Evolutionary conservation across 148 eudicot genomes (phyloP).

Genomic region (Gaultheria prostrata): DNA sequence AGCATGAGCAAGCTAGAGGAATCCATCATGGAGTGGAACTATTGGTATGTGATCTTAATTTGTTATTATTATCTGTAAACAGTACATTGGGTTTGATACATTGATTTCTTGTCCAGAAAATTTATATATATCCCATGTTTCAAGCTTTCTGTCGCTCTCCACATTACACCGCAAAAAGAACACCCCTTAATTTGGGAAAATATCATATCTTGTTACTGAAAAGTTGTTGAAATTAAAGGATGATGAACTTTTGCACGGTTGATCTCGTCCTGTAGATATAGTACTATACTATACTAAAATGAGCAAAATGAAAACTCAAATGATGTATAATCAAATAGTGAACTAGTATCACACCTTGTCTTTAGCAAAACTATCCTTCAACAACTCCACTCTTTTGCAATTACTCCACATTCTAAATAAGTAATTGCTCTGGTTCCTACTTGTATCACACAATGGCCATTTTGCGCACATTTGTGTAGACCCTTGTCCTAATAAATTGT

Average conservation of each 20-base stretch:
- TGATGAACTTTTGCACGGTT: not conserved
- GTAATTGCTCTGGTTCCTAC: not conserved
- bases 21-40: constrained; percentile 48
- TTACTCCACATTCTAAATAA: not conserved
- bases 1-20: constrained; percentile 23
- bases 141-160: not conserved
- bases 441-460: not conserved
- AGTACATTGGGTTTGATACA: not conserved
- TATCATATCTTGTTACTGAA: not conserved
- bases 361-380: no score
- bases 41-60: constrained; percentile 37
- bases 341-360: no score
- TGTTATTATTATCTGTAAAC: not conserved
- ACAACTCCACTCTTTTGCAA: no score
- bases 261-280: not conserved
- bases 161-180: no score
- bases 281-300: not conserved
- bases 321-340: no score
- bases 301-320: not conserved
- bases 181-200: no score
- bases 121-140: not conserved
- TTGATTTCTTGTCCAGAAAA: not conserved
- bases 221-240: not conserved
- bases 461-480: not conserved
- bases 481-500: not conserved